Evolutionary conservation across 192 early-diverging fungal species (phyloP).

Genomic region (Coemansia sp.): DNA sequence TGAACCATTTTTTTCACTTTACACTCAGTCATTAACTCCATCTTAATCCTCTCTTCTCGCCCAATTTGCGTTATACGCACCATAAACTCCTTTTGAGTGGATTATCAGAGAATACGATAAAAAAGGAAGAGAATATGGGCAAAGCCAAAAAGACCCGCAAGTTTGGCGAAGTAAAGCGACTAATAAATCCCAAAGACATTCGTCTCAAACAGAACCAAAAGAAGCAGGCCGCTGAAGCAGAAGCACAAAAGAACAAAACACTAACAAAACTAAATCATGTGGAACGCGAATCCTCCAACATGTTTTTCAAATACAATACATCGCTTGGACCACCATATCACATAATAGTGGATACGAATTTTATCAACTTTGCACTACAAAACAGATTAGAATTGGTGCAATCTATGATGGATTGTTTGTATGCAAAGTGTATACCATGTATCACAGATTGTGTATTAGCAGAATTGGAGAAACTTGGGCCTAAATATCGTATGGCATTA

Average conservation of each 20-base stretch:
- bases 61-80: too few relatives aligned
- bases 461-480: slow-evolving; percentile 96
- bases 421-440: slow-evolving; percentile 95
- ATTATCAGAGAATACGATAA: background rate
- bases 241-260: slow-evolving; percentile 7
- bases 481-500: slow-evolving; percentile 93
- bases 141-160: slow-evolving; percentile 92
- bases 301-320: slow-evolving; percentile 98
- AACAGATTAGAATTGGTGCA: slow-evolving; percentile 97
- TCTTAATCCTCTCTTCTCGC: too few relatives aligned
- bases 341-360: slow-evolving; percentile 97
- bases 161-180: slow-evolving; percentile 93
- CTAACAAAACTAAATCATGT: slow-evolving; percentile 21
- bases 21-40: too few relatives aligned
- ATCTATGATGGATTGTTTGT: slow-evolving; percentile 99
- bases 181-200: slow-evolving; percentile 86
- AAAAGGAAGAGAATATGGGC: slow-evolving; percentile 49
- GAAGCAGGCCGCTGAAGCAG: slow-evolving; percentile 10
- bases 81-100: too few relatives aligned
- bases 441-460: slow-evolving; percentile 99
- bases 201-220: slow-evolving; percentile 70
- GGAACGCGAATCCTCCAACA: slow-evolving; percentile 30
- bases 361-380: slow-evolving; percentile 99
- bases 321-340: slow-evolving; percentile 95
- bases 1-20: too few relatives aligned